Percentiles rank a stretch among this genome's conserved stretches.
Evolutionary conservation across 2,329 filamentous ascomycete genomes (phyloP).

Genomic region (Diplocarpon rosae): DNA sequence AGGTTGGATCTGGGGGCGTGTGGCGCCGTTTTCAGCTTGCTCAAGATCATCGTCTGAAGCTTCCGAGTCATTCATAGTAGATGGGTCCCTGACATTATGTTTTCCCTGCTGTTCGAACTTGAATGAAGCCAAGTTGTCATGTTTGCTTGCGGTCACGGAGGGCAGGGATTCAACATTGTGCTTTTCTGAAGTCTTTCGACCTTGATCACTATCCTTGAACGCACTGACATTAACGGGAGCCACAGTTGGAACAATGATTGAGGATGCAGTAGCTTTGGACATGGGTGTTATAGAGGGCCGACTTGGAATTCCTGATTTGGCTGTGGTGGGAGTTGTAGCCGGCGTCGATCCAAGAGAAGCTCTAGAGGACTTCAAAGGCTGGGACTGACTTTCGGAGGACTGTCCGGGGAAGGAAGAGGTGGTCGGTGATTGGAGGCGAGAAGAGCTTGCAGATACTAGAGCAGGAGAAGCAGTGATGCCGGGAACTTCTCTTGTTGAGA

Average conservation of each 20-base stretch:
- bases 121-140: constrained; percentile 12
- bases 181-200: constrained; percentile 26
- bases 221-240: constrained; percentile 40
- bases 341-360: constrained; percentile 21
- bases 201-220: constrained; percentile 37
- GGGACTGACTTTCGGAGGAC: constrained; percentile 24
- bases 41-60: constrained; percentile 12
- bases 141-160: constrained; percentile 3
- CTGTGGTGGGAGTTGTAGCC: constrained; percentile 19
- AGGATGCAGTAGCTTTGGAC: constrained; percentile 24
- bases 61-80: constrained; percentile 16
- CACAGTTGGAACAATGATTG: constrained; percentile 30
- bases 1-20: neutral
- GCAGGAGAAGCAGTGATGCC: constrained; percentile 29
- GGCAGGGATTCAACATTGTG: constrained; percentile 15
- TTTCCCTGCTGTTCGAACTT: constrained; percentile 14
- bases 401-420: constrained; percentile 21
- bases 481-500: constrained; percentile 32
- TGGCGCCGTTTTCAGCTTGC: constrained; percentile 3
- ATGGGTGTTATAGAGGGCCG: constrained; percentile 24
- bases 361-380: constrained; percentile 25
- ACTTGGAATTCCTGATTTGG: constrained; percentile 20
- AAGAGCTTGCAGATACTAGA: constrained; percentile 22
- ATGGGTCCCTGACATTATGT: constrained; percentile 7
- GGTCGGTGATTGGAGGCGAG: constrained; percentile 25